These are phyloP conservation scores for Dacryopinax spathularia DNA, from an alignment of 768 basidiomycete genomes.

Conservation along the genomic window DNA sequence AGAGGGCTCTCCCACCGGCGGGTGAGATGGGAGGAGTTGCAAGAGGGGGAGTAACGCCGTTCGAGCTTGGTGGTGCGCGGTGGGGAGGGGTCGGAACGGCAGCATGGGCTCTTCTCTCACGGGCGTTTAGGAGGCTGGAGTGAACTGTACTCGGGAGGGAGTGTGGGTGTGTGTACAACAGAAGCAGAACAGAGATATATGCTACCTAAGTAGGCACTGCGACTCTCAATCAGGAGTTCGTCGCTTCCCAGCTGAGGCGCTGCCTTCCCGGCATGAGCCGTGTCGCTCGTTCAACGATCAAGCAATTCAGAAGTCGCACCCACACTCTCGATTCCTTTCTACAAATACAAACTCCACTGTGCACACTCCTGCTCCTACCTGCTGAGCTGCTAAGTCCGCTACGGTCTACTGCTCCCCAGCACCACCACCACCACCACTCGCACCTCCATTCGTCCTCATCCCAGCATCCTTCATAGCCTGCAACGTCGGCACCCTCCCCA, in stretches of 20 bases:
- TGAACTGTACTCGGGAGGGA: too few species aligned
- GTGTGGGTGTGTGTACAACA: too few species aligned
- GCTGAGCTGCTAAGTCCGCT: too few species aligned
- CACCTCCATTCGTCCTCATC: too few species aligned
- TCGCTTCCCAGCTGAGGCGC: too few species aligned
- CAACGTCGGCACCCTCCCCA: background rate
- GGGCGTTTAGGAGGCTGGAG: too few species aligned
- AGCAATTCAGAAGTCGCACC: background rate
- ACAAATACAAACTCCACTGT: background rate
- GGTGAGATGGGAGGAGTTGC: background rate
- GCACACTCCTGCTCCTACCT: too few species aligned
- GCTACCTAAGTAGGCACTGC: too few species aligned
- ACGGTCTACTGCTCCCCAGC: background rate
- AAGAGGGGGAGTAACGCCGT: background rate
- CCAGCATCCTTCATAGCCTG: background rate
- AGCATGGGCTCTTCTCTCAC: too few species aligned
- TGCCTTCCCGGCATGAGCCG: background rate
- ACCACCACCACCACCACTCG: background rate
- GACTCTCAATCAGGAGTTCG: too few species aligned
- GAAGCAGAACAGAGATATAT: too few species aligned
- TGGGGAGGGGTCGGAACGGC: background rate
- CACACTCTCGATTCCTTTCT: too few species aligned
- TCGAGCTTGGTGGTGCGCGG: background rate
- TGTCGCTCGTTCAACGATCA: background rate
- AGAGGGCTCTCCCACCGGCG: conserved; percentile 17